These are phyloP conservation scores for Colletotrichum salicis DNA, from an alignment of 2,329 filamentous ascomycete genomes.

Conservation along the genomic window DNA sequence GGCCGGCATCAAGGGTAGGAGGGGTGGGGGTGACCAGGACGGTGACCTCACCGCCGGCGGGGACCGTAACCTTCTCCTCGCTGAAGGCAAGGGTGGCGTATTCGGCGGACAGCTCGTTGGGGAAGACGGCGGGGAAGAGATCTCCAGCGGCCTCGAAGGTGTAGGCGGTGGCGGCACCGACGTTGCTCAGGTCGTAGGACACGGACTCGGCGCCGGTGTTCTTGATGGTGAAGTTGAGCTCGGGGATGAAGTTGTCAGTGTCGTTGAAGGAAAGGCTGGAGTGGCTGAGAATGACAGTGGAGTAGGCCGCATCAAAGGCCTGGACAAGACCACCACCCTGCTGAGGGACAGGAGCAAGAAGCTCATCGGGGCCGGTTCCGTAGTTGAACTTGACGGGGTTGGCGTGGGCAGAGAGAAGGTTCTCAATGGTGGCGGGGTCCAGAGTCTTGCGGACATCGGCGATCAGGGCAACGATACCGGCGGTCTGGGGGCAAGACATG, in stretches of 20 bases:
- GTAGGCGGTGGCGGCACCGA: constrained; percentile 64
- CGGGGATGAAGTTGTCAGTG: constrained; percentile 63
- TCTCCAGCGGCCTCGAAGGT: constrained; percentile 52
- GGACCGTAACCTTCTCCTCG: constrained; percentile 55
- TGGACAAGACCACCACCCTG: constrained; percentile 71
- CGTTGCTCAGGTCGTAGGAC: constrained; percentile 63
- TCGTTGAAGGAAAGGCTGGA: constrained; percentile 74
- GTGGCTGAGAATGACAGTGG: constrained; percentile 62
- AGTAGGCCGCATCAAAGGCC: constrained; percentile 67
- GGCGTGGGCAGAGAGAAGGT: constrained; percentile 60
- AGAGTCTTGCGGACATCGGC: constrained; percentile 62
- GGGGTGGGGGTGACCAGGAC: constrained; percentile 58
- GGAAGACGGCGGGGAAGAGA: constrained; percentile 54
- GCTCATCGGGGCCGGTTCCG: constrained; percentile 46
- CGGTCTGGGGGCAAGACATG: constrained; percentile 68
- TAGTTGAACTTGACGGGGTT: constrained; percentile 62
- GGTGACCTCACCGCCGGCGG: constrained; percentile 53
- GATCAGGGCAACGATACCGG: constrained; percentile 65
- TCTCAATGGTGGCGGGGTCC: constrained; percentile 61
- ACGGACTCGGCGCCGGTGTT: constrained; percentile 62
- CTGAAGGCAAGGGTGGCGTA: constrained; percentile 57
- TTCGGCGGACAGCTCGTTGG: constrained; percentile 54
- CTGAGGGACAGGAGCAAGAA: constrained; percentile 66
- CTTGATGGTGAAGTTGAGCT: constrained; percentile 63
- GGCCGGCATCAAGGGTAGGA: constrained; percentile 48